A percentile compares a stretch with the other conserved stretches of the same genome.
Evolutionary conservation across 441 rosid genomes (phyloP).

Genomic region (Populus tomentosa): DNA sequence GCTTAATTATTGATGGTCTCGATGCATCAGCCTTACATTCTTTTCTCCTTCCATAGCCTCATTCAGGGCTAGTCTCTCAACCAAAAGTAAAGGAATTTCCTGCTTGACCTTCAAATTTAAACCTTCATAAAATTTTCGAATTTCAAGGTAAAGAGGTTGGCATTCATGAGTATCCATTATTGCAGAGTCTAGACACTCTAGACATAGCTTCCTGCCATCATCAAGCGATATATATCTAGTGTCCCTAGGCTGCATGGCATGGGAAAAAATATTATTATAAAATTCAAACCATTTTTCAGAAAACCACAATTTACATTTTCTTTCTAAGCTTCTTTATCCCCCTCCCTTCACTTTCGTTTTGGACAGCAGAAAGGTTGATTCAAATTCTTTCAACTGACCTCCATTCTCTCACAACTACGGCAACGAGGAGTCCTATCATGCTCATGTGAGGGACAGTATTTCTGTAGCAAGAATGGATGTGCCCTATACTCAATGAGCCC

Average conservation of each 20-base stretch:
- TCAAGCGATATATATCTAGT: constrained; percentile 70
- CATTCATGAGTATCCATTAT: constrained; percentile 89
- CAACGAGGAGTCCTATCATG: constrained; percentile 88
- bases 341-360: background rate
- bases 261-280: constrained; percentile 13
- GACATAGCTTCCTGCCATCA: constrained; percentile 87
- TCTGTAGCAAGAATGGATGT: constrained; percentile 89
- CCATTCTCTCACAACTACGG: constrained; percentile 97
- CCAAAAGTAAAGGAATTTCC: constrained; percentile 82
- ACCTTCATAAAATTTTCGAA: constrained; percentile 84
- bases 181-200: constrained; percentile 92
- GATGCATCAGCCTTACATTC: constrained; percentile 45
- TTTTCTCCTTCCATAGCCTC: constrained; percentile 97
- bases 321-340: background rate
- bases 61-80: constrained; percentile 87
- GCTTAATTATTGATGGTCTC: constrained; percentile 1
- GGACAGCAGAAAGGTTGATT: background rate
- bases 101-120: constrained; percentile 87
- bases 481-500: constrained; percentile 88
- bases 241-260: constrained; percentile 56
- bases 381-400: constrained; percentile 48
- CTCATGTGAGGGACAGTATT: constrained; percentile 90
- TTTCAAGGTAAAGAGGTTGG: constrained; percentile 83
- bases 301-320: background rate
- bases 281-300: background rate